These are phyloP conservation scores for Neurospora crassa DNA, from an alignment of 2,329 filamentous ascomycete species.

Conservation along the genomic window DNA sequence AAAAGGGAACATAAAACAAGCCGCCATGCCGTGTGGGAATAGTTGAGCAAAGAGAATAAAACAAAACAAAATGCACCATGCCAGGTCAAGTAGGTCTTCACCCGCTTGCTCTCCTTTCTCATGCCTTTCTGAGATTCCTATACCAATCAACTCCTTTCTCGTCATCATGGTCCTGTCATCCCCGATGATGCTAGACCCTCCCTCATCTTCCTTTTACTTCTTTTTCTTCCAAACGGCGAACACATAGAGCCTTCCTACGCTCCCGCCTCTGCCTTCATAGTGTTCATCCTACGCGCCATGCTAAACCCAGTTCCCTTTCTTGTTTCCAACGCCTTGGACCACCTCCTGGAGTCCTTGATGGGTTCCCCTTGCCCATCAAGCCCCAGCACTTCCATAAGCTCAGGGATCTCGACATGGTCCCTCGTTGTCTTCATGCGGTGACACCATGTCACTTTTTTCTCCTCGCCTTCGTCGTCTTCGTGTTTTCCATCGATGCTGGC, in stretches of 20 bases:
- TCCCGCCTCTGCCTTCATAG: conserved; percentile 22
- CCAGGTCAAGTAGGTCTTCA: neutral
- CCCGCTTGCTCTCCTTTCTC: neutral
- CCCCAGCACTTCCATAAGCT: conserved; percentile 54
- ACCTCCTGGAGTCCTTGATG: conserved; percentile 32
- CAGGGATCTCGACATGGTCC: conserved; percentile 64
- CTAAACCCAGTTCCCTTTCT: conserved; percentile 46
- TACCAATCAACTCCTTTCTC: neutral
- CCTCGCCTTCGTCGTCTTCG: conserved; percentile 20
- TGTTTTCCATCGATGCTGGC: conserved; percentile 18
- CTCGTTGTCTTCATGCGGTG: conserved; percentile 73
- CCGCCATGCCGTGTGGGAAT: neutral
- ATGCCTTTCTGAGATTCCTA: neutral
- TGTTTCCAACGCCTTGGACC: conserved; percentile 34
- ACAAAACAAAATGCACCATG: neutral
- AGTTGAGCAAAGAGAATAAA: neutral
- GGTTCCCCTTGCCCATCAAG: conserved; percentile 34
- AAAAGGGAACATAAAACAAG: neutral
- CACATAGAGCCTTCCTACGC: neutral
- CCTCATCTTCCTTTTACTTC: neutral
- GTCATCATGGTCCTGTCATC: neutral
- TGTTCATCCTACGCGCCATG: conserved; percentile 39
- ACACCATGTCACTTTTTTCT: conserved; percentile 65
- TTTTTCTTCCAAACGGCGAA: neutral
- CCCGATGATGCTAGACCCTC: neutral